Evolutionary conservation across 768 basidiomycete genomes (phyloP), one percentile per base, ranked within the genome.

Genomic region (Antrodiella citrinella): DNA sequence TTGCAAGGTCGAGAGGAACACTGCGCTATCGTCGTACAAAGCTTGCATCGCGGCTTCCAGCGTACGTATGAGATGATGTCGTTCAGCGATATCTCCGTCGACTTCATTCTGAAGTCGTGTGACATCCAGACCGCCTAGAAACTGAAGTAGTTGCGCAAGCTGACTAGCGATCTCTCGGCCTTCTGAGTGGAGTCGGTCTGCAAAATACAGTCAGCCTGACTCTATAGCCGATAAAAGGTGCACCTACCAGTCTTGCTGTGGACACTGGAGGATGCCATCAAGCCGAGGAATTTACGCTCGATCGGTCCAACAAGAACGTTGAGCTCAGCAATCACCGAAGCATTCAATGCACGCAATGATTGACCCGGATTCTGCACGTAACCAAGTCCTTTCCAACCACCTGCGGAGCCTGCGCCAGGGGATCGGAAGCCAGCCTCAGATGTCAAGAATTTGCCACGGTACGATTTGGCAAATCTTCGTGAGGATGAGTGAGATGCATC

Each of bases 341-440:
- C 62, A 19, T 74, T 70, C 48, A 88, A 65, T 26, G 70, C 54
- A 7, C 30, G 30, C 30, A 35, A 35, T 23, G 70, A 65, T 25
- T 62, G 62, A 24, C 72, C 72, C 30, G 75, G 73, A 43, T 76
- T 62, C 21, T 77, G 71, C 39, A 86, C 77, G 76, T 84, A 93
- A 26, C 91, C 92, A 55, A 90, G 88, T 11, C 89, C 91, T 57
- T 81, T 86, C 91, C 91, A 93, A 19, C 72, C 70, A 9, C 77
- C 89, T 19, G 75, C 90, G 46, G 74, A 70, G 3, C 91, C 91
- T 3, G 82, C 87, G 15, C 91, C 91, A 26, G 87, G 76, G n/a
- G 89, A 71, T 12, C 88, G 86, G 12, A 82, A 65, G 0, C 91
- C 91, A 42, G 91, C 66, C 54, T 84, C 79, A 10, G 70, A 66